Base-by-base conservation (phyloP, 2,329 filamentous ascomycete species). In the Daldinia eschscholtzii region DNA sequence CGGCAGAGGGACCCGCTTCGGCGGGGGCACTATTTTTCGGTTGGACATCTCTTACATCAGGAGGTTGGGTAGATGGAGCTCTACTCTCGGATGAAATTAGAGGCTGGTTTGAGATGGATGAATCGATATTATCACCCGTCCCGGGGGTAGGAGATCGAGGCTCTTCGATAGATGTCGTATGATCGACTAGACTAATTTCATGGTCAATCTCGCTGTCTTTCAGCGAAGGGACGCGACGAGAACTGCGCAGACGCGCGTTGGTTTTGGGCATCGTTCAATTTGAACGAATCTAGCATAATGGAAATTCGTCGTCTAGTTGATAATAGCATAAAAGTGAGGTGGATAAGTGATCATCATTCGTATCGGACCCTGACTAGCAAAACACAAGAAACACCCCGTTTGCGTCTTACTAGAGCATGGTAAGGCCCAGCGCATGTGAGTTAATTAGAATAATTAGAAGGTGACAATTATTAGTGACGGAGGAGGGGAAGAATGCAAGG, bases 141-240 rank as follows among this genome's bases (percentile, higher is more conserved):
- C 53, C 63, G 53, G 70, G 18, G 39, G 66, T 76, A 39, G 60
- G 57, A 52, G 67, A 30, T n/a, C 58, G 46, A 56, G 70, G 15
- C 9, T 68, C 70, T 12, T 61, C 65, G 39, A 62, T 50, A 41
- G 57, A 30, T 37, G 68, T 76, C 70, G 75, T 83, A 63, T 84
- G 81, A 78, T 93, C 90, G 72, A 92, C 83, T 41, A 94, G 87
- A 72, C 78, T 81, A 76, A 94, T 94, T 78, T 90, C 89, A 79
- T 93, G 91, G 74, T 91, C 89, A 76, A 90, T 91, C 73, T 91
- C 88, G 77, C 81, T 82, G 71, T 89, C 87, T 77, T 86, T 85
- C 64, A 89, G 82, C 63, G 82, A 81, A 58, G 82, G 77, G 41
- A 82, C 85, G 75, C 88, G 87, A 75, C 88, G 88, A 70, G 85